Percentiles rank a stretch among this genome's conserved stretches.
phyloP scores from a whole-genome alignment of 208 protist genomes.

The Crithidia thermophila region DNA sequence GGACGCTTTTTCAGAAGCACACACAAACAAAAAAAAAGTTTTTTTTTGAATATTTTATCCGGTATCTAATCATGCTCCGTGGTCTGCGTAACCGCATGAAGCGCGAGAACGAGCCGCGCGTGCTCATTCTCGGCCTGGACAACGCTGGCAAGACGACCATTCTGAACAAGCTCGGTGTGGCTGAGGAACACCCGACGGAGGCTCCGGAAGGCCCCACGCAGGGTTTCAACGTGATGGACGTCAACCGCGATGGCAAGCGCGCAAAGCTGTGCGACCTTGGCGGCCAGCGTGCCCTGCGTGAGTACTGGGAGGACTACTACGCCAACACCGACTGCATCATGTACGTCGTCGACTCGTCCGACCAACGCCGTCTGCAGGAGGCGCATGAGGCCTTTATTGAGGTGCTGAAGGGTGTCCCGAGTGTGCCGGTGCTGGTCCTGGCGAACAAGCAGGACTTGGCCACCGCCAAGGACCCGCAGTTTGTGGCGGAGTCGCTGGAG shows the following conservation, averaged over 20 bases:
- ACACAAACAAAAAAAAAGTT: too few relatives aligned
- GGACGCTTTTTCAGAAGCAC: too few relatives aligned
- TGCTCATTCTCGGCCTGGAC: conserved; percentile 95
- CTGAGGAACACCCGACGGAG: conserved; percentile 41
- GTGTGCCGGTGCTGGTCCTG: conserved; percentile 98
- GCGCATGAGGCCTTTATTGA: conserved; percentile 93
- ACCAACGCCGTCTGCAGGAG: conserved; percentile 91
- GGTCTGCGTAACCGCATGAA: conserved; percentile 90
- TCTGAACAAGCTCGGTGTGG: conserved; percentile 92
- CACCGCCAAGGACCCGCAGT: conserved; percentile 79
- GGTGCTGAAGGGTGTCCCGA: conserved; percentile 95
- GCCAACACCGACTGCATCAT: conserved; percentile 97
- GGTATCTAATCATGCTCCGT: conserved; percentile 67
- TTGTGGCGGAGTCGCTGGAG: conserved; percentile 79
- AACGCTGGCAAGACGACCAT: conserved; percentile 98
- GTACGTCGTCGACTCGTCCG: conserved; percentile 97
- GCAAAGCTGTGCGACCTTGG: conserved; percentile 99
- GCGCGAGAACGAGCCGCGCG: conserved; percentile 91
- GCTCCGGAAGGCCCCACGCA: conserved; percentile 98
- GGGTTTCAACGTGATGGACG: conserved; percentile 99
- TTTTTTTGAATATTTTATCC: too few relatives aligned
- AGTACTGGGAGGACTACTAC: conserved; percentile 99
- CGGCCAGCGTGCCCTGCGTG: conserved; percentile 98
- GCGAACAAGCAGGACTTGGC: conserved; percentile 99
- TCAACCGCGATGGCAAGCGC: conserved; percentile 93